Conservation (phyloP, 768 basidiomycete species). For the Auriculariales sp. region DNA sequence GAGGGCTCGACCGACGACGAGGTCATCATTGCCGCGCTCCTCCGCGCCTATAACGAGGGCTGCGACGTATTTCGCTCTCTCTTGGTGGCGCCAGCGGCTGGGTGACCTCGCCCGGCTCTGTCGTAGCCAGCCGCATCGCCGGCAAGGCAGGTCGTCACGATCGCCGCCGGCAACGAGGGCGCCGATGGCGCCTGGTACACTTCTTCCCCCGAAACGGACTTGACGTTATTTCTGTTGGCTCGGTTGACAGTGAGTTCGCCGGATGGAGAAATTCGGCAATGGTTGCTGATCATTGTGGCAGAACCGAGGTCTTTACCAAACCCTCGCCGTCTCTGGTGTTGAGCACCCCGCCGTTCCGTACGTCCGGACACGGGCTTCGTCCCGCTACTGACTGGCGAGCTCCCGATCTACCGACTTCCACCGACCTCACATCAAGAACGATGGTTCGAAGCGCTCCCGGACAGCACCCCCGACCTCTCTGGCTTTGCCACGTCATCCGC, state of each 20-base stretch:
- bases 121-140: conserved; percentile 45
- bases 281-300: conserved; percentile 11
- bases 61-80: conserved; percentile 51
- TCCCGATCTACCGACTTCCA: too few species aligned
- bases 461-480: conserved; percentile 15
- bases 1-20: conserved; percentile 24
- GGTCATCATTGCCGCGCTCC: conserved; percentile 35
- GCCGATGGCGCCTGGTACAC: conserved; percentile 48
- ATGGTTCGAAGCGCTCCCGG: conserved; percentile 18
- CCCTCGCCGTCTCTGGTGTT: too few species aligned
- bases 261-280: not conserved
- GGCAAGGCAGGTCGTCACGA: conserved; percentile 46
- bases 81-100: conserved; percentile 50
- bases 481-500: conserved; percentile 19
- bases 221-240: conserved; percentile 34
- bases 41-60: conserved; percentile 35
- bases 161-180: conserved; percentile 43
- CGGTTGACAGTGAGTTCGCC: conserved; percentile 10
- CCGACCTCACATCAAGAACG: too few species aligned
- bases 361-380: too few species aligned
- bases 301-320: too few species aligned
- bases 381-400: too few species aligned
- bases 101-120: conserved; percentile 38
- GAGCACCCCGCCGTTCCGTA: too few species aligned
- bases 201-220: conserved; percentile 35